A percentile compares a stretch with the other conserved stretches of the same genome.
Conservation (phyloP, 176 grass and related monocot species). For the Aegilops sharonensis region DNA sequence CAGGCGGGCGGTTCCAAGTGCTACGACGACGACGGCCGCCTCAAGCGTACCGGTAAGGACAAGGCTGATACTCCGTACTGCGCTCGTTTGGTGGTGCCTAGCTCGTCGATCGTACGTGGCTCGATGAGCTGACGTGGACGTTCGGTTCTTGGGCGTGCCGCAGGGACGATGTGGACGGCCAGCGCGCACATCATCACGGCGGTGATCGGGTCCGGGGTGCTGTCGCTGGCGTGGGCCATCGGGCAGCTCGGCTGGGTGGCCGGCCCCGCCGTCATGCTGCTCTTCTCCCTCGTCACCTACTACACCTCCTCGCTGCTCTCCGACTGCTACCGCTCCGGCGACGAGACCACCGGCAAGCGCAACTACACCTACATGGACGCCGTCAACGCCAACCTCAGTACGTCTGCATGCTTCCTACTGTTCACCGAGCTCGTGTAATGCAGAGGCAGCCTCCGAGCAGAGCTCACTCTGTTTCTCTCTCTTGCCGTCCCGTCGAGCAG, state of each 20-base stretch:
- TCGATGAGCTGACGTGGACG: neutral
- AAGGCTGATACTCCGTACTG: no score
- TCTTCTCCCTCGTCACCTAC: conserved; percentile 93
- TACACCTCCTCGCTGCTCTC: conserved; percentile 81
- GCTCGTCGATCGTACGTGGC: neutral
- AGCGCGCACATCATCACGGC: conserved; percentile 98
- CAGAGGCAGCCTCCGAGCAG: neutral
- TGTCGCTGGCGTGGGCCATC: conserved; percentile 89
- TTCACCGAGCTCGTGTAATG: neutral
- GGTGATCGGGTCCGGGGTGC: conserved; percentile 84
- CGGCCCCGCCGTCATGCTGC: conserved; percentile 85
- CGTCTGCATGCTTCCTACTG: neutral
- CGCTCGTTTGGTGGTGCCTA: no score
- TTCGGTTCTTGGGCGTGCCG: neutral
- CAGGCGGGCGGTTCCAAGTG: conserved; percentile 56
- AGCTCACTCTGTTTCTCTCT: neutral
- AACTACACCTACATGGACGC: conserved; percentile 99
- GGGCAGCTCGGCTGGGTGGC: conserved; percentile 94
- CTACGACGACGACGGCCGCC: conserved; percentile 85
- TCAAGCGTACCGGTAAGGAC: conserved; percentile 71
- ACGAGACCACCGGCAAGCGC: conserved; percentile 67
- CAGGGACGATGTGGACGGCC: conserved; percentile 88
- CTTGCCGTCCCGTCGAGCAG: conserved; percentile 41
- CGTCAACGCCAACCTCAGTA: conserved; percentile 78
- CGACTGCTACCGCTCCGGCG: conserved; percentile 90